phyloP scores from a whole-genome alignment of 495 filamentous ascomycete genomes.

The Penicillium paxilli region DNA sequence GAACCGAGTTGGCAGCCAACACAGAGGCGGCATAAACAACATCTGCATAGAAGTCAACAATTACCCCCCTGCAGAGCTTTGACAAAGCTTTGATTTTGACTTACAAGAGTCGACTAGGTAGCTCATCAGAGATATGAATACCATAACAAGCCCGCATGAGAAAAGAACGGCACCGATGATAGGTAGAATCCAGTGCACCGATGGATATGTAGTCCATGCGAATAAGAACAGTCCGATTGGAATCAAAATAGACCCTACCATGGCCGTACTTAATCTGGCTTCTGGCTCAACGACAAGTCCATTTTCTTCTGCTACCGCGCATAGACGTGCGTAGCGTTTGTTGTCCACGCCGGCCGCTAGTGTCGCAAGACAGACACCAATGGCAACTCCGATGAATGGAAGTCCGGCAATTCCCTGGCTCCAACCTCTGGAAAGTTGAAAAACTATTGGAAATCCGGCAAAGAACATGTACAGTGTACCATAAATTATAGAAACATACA shows the following conservation, averaged over 20 bases:
- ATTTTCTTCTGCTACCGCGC: background rate
- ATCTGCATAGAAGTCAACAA: background rate
- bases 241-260: constrained; percentile 56
- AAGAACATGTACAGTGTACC: constrained; percentile 83
- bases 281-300: background rate
- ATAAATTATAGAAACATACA: constrained; percentile 62
- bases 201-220: constrained; percentile 71
- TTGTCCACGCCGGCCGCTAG: constrained; percentile 49
- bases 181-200: constrained; percentile 71
- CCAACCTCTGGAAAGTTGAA: constrained; percentile 69
- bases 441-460: constrained; percentile 76
- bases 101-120: background rate
- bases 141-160: background rate
- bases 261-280: background rate
- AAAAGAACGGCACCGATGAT: constrained; percentile 49
- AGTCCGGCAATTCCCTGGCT: constrained; percentile 63
- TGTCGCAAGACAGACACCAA: constrained; percentile 49
- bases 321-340: constrained; percentile 55
- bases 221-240: constrained; percentile 74
- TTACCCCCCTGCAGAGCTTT: background rate
- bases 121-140: background rate
- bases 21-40: background rate
- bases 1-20: background rate
- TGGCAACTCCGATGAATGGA: constrained; percentile 71
- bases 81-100: background rate